These are phyloP conservation scores for Neoarthrinium moseri DNA, from an alignment of 2,329 filamentous ascomycete species.

Conservation along the genomic window DNA sequence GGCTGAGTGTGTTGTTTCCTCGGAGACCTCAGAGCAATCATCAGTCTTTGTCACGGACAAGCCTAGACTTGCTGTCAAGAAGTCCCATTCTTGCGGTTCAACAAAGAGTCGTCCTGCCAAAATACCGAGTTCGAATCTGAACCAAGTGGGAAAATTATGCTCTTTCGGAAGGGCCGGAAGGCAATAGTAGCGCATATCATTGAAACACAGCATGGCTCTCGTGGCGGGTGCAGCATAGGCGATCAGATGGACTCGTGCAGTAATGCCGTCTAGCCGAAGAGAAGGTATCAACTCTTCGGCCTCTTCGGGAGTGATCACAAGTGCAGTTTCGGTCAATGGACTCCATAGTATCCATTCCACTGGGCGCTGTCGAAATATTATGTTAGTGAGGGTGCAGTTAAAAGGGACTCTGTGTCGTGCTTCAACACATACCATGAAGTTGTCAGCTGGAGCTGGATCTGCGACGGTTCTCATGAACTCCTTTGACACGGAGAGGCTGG, in stretches of 20 bases:
- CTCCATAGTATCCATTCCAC: too few relatives aligned
- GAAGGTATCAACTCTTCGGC: not conserved
- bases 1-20: not conserved
- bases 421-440: too few relatives aligned
- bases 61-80: too few relatives aligned
- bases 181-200: slow-evolving; percentile 49
- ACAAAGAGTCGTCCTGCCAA: slow-evolving; percentile 62
- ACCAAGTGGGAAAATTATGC: slow-evolving; percentile 47
- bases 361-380: too few relatives aligned
- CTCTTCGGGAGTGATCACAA: slow-evolving; percentile 14
- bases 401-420: too few relatives aligned
- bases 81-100: slow-evolving; percentile 44
- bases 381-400: too few relatives aligned
- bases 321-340: not conserved
- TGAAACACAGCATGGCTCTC: slow-evolving; percentile 58
- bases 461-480: too few relatives aligned
- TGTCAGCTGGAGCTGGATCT: too few relatives aligned
- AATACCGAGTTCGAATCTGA: slow-evolving; percentile 58
- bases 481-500: too few relatives aligned
- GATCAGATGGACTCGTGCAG: slow-evolving; percentile 43
- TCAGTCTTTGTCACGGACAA: too few relatives aligned
- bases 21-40: too few relatives aligned
- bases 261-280: not conserved
- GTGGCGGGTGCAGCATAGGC: slow-evolving; percentile 61
- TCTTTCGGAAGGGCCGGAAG: slow-evolving; percentile 42